Evolutionary conservation across 768 basidiomycete genomes (phyloP).

Genomic region (Obba rivulosa): DNA sequence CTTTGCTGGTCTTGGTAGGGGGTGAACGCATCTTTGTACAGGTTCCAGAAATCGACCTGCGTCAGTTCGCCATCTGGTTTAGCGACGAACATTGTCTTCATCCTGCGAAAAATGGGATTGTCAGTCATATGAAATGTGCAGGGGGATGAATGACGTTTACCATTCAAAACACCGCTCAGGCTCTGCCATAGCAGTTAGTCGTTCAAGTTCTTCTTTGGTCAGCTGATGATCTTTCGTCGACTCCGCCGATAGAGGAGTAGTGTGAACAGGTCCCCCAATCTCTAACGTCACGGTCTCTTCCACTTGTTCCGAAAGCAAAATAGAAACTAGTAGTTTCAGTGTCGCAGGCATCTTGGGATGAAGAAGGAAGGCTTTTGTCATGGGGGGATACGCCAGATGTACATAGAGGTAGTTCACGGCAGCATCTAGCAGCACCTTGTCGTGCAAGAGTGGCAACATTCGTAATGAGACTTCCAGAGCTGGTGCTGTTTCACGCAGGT

Average conservation of each 20-base stretch:
- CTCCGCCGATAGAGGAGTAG: constrained; percentile 44
- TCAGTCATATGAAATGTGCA: not conserved
- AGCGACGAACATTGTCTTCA: constrained; percentile 81
- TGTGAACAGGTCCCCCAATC: constrained; percentile 53
- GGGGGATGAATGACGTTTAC: constrained; percentile 32
- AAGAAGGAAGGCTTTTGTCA: constrained; percentile 74
- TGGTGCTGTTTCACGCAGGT: constrained; percentile 50
- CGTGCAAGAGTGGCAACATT: constrained; percentile 68
- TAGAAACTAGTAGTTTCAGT: constrained; percentile 59
- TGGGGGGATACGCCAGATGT: constrained; percentile 67
- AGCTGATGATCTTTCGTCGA: constrained; percentile 58
- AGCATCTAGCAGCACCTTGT: constrained; percentile 65
- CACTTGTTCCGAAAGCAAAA: constrained; percentile 66
- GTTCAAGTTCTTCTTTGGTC: constrained; percentile 63
- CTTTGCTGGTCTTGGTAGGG: constrained; percentile 51
- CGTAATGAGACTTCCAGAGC: constrained; percentile 60
- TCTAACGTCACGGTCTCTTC: constrained; percentile 64
- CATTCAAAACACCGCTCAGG: constrained; percentile 83
- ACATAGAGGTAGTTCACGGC: constrained; percentile 71
- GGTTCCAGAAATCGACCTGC: constrained; percentile 93
- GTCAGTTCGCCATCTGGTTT: constrained; percentile 77
- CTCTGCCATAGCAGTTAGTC: constrained; percentile 52
- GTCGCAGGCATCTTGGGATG: constrained; percentile 67
- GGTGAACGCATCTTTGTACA: constrained; percentile 82
- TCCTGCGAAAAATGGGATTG: constrained; percentile 40